These are phyloP conservation scores for Phytophthora europaea DNA, from an alignment of 352 stramenopile genomes.

Conservation along the genomic window DNA sequence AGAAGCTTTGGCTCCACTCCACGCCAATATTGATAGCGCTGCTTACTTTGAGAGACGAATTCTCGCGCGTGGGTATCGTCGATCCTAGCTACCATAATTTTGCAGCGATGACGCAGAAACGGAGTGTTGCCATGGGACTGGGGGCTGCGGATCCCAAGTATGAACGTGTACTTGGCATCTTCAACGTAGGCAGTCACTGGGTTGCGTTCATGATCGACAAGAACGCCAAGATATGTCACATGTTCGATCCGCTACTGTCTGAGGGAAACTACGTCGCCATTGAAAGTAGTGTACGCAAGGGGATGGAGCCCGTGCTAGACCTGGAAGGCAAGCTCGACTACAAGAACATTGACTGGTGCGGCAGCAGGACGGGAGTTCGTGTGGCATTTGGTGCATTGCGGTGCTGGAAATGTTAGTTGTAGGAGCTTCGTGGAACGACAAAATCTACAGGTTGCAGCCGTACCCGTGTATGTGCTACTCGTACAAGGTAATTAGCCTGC, in stretches of 20 bases:
- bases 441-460: conserved; percentile 1
- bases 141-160: not conserved
- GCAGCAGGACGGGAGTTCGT: not conserved
- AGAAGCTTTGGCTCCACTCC: too few species aligned
- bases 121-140: not conserved
- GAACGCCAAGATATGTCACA: conserved; percentile 3
- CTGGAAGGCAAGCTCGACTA: conserved; percentile 15
- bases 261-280: not conserved
- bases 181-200: conserved; percentile 13
- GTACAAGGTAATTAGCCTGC: conserved; percentile 4
- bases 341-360: not conserved
- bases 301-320: not conserved
- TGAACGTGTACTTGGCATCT: not conserved
- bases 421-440: conserved; percentile 1
- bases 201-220: conserved; percentile 13
- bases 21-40: too few species aligned
- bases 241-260: not conserved
- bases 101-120: not conserved
- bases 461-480: not conserved
- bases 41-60: too few species aligned
- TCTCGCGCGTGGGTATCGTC: too few species aligned
- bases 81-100: conserved; percentile 17
- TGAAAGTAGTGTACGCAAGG: conserved; percentile 11
- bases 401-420: conserved; percentile 4
- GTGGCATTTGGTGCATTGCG: conserved; percentile 17